Evolutionary conservation across 2,329 filamentous ascomycete species (phyloP), one percentile per base, ranked within the genome.

Genomic region (Pestalotiopsis fici): DNA sequence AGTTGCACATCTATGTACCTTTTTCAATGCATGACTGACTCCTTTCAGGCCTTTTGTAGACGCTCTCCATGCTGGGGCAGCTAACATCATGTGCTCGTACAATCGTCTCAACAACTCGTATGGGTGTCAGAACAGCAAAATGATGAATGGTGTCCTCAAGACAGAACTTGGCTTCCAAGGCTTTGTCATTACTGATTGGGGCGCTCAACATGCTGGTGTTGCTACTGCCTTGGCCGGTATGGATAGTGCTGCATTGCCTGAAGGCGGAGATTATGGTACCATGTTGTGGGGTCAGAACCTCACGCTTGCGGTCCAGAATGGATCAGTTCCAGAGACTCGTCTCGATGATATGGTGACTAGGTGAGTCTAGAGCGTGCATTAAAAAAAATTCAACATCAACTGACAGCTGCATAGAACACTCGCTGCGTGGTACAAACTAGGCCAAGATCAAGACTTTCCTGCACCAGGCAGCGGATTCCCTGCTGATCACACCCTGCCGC

Each of bases 221-320:
- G 85, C 84, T 1, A 86, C 85, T 4, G 84, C 90, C 1, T 78
- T 90, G 65, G 88, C 90, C 3, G 92, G 92, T 35, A 76, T 94
- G 37, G 91, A 94, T 74, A n/a, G n/a, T n/a, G n/a, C 88, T 93
- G 86, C 86, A 85, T 11, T 93, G 91, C 90, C 90, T 0, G 78
- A 69, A 7, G 78, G 74, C 1, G 73, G 72, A 4, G 61, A 67
- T 35, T 6, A 35, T 11, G 11, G 31, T 35, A 35, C 31, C 31
- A 35, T 35, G 0, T 80, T 78, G 65, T 88, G 84, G 84, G 78
- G 81, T 11, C 69, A 75, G 3, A 91, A 93, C n/a, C 82, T 92
- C 0, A 80, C 82, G 1, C 74, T 82, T 3, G 87, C 89, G 0
- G 85, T 93, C 18, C 81, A 81, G 15, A 90, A 91, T 69, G 89